Percentiles rank a stretch among this genome's conserved stretches.
Evolutionary conservation across 2,329 filamentous ascomycete genomes (phyloP).

Genomic region (Zasmidium citrigriseum): DNA sequence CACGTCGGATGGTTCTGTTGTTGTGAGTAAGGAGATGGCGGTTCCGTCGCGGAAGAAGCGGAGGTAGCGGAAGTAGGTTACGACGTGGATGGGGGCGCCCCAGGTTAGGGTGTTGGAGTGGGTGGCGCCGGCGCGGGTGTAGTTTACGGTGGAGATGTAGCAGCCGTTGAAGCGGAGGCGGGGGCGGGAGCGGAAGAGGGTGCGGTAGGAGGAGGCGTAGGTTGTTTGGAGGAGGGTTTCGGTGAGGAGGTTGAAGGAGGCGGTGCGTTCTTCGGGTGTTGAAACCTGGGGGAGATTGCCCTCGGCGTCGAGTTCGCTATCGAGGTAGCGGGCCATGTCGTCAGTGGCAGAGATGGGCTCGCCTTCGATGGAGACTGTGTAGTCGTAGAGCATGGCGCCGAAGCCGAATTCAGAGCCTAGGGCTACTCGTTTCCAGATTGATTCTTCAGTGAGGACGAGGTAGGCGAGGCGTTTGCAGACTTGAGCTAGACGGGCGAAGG

Average conservation of each 20-base stretch:
- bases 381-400: constrained; percentile 78
- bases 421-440: constrained; percentile 80
- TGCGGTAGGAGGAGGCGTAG: constrained; percentile 47
- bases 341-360: constrained; percentile 34
- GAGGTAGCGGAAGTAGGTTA: constrained; percentile 97
- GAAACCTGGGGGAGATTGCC: constrained; percentile 16
- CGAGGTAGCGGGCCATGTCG: constrained; percentile 26
- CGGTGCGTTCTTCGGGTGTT: constrained; percentile 21
- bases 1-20: constrained; percentile 79
- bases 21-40: constrained; percentile 77
- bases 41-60: constrained; percentile 92
- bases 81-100: constrained; percentile 84
- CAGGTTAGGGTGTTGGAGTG: constrained; percentile 72
- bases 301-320: constrained; percentile 19
- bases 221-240: constrained; percentile 29
- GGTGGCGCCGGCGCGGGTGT: constrained; percentile 77
- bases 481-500: constrained; percentile 72
- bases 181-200: constrained; percentile 79
- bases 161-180: constrained; percentile 91
- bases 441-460: constrained; percentile 78
- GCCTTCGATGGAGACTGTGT: constrained; percentile 62
- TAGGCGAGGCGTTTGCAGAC: constrained; percentile 89
- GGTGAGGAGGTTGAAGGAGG: constrained; percentile 28
- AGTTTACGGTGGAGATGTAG: constrained; percentile 97
- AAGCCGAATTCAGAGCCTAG: constrained; percentile 75